These are phyloP conservation scores for Misopates orontium DNA, from an alignment of 257 asterid genomes.

Conservation along the genomic window DNA sequence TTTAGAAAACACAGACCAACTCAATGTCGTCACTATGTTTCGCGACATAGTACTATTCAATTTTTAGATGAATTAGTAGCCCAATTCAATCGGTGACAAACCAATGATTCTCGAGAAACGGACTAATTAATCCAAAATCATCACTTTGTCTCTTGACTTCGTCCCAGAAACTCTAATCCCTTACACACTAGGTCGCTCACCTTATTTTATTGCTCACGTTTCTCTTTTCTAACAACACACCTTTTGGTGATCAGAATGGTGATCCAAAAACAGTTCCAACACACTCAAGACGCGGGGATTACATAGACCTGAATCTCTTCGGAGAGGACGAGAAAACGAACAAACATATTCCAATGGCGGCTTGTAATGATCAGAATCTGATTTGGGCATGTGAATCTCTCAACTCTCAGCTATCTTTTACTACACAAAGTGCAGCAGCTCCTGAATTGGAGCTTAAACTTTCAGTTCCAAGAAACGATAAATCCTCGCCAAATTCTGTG, in stretches of 20 bases:
- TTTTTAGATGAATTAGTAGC: too few relatives aligned
- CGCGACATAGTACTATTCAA: too few relatives aligned
- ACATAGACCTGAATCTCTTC: slow-evolving; percentile 39
- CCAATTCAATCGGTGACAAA: too few relatives aligned
- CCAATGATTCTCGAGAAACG: too few relatives aligned
- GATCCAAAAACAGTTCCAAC: background rate
- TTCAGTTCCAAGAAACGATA: slow-evolving; percentile 40
- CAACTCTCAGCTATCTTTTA: slow-evolving; percentile 17
- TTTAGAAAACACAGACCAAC: too few relatives aligned
- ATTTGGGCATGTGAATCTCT: slow-evolving; percentile 26
- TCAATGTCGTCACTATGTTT: too few relatives aligned
- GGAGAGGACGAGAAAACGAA: slow-evolving; percentile 16
- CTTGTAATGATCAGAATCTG: slow-evolving; percentile 8
- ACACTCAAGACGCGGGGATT: slow-evolving; percentile 6
- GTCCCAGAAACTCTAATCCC: too few relatives aligned
- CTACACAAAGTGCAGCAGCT: slow-evolving; percentile 16
- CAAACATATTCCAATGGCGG: slow-evolving; percentile 6
- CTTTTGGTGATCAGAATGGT: slow-evolving; percentile 28
- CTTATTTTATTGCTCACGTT: too few relatives aligned
- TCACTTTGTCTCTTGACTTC: too few relatives aligned
- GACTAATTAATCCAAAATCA: too few relatives aligned
- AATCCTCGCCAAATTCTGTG: slow-evolving; percentile 35
- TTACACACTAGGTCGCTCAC: too few relatives aligned
- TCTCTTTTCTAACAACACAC: background rate
- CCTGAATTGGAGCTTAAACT: slow-evolving; percentile 57